Evolutionary conservation across 768 basidiomycete species (phyloP), one percentile per base, ranked within the genome.

Genomic region (Tephrocybe rancida): DNA sequence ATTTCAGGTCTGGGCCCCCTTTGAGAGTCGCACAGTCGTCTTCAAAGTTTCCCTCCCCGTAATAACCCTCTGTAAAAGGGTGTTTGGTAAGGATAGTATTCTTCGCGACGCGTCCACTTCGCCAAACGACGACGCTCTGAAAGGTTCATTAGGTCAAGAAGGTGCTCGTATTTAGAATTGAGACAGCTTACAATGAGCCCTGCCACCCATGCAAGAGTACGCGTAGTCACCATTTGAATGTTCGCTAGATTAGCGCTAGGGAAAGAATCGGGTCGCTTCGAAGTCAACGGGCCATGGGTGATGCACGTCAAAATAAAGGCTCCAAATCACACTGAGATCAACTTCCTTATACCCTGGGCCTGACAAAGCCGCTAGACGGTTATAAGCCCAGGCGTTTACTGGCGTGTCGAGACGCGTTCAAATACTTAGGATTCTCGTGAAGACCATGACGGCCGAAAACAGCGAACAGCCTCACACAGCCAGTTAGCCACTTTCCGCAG

Each of bases 1-100:
- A 80, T 50, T 72, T 73, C 57, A 79, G 70, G 48, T 77, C 65
- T 53, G 71, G 51, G 7, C 67, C 54, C 37, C 58, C 66, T 25
- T 66, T 62, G 45, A 83, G 55, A 14, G 73, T 61, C 18, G 65
- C 59, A 62, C 86, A 88, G 39, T 81, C 73, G 0, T 70, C 64
- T 22, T 67, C 58, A 54, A 75, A 80, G 60, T 84, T 63, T 0
- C 84, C 86, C 4, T 70, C 71, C 4, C 70, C 69, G 55, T 83
- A 79, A 65, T 86, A 83, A 2, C 76, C 80, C 3, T 56, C 58
- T 5, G 86, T 79, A 19, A 84, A 74, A 1, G 69, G 48, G n/a
- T 80, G 71, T 29, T 68, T 67, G 21, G 62, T 62, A 46, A 85
- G 50, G 25, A 84, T 69, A 37, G 66, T 55, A 61, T 82, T 74